Evolutionary conservation across 140 eudicot genomes (phyloP).

Genomic region (Oenanthe javanica): DNA sequence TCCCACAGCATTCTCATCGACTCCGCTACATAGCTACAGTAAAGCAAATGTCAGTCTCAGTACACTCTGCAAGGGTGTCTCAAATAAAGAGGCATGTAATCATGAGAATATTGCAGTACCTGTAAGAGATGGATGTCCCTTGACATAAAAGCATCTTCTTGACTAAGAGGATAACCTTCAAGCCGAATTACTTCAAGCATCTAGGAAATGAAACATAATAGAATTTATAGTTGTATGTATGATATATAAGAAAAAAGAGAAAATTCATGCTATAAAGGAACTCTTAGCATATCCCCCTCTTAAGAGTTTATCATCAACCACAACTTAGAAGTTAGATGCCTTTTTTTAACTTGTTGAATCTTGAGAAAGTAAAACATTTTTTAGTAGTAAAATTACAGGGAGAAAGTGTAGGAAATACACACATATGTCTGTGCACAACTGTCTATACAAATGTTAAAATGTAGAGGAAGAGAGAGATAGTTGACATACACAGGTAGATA

Average conservation of each 20-base stretch:
- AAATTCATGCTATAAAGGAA: not conserved
- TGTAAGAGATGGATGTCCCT: constrained; percentile 83
- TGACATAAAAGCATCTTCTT: constrained; percentile 57
- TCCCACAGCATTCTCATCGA: constrained; percentile 79
- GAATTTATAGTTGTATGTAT: not conserved
- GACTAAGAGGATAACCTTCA: constrained; percentile 65
- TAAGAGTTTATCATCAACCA: not conserved
- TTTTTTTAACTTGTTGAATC: not conserved
- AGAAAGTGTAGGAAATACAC: not conserved
- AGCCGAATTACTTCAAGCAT: constrained; percentile 79
- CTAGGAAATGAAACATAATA: constrained; percentile 25
- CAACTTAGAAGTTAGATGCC: not conserved
- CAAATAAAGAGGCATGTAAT: not conserved
- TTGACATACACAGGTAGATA: not conserved
- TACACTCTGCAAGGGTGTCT: not conserved
- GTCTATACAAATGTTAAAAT: not conserved
- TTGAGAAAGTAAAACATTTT: not conserved
- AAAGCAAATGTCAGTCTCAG: not conserved
- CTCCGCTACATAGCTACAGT: constrained; percentile 56
- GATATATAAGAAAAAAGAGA: not conserved
- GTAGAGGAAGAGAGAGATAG: not conserved
- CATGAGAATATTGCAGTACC: constrained; percentile 27
- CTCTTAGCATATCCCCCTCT: not conserved
- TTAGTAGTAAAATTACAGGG: not conserved
- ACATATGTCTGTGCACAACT: not conserved